phyloP scores from a whole-genome alignment of 345 rosid genomes.

The Raphanus raphanistrum region DNA sequence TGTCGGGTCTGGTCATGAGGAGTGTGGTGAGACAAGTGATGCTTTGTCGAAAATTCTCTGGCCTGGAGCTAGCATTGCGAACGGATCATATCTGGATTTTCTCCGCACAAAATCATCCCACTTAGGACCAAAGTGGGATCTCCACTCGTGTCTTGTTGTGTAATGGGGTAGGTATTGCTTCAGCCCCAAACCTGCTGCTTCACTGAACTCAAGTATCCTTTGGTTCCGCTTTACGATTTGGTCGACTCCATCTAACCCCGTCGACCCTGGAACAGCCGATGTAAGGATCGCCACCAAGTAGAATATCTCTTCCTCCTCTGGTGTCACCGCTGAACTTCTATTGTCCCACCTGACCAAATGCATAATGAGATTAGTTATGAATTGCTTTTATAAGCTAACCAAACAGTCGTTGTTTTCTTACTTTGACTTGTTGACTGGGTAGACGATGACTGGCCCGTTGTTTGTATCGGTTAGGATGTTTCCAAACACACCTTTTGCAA shows the following conservation, averaged over 20 bases:
- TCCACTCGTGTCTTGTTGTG: constrained; percentile 75
- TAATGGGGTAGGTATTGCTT: constrained; percentile 94
- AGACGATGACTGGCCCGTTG: constrained; percentile 93
- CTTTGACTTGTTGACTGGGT: constrained; percentile 92
- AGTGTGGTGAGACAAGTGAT: neutral
- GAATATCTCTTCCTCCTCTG: constrained; percentile 85
- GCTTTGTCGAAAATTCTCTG: constrained; percentile 78
- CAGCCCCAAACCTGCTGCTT: constrained; percentile 56
- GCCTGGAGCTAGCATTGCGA: constrained; percentile 92
- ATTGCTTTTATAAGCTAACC: neutral
- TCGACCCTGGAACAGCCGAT: constrained; percentile 78
- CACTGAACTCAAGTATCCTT: constrained; percentile 64
- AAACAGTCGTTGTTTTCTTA: constrained; percentile 37
- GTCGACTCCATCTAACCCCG: constrained; percentile 68
- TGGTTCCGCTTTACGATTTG: constrained; percentile 68
- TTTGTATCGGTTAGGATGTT: constrained; percentile 73
- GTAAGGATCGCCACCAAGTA: constrained; percentile 89
- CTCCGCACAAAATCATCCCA: constrained; percentile 74
- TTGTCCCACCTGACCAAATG: constrained; percentile 77
- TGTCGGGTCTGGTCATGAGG: constrained; percentile 42
- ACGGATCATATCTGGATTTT: constrained; percentile 76
- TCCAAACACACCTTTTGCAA: constrained; percentile 77
- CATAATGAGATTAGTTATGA: neutral
- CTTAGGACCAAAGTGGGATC: constrained; percentile 68
- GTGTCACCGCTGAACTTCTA: constrained; percentile 82